Evolutionary conservation across 2,329 filamentous ascomycete species (phyloP).

Genomic region (Elsinoe necatrix): DNA sequence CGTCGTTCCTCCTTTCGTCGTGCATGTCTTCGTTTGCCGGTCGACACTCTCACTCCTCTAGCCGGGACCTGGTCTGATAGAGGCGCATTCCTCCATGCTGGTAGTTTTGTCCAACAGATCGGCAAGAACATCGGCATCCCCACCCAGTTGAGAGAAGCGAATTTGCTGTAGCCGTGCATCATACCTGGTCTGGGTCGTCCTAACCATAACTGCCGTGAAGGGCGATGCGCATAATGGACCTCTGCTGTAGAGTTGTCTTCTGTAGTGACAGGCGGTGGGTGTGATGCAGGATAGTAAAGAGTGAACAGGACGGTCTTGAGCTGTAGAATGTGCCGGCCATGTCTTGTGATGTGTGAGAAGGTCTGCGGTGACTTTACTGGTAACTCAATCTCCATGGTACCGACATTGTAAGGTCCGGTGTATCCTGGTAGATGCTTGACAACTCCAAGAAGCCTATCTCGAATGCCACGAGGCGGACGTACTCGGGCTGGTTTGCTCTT

Average conservation of each 20-base stretch:
- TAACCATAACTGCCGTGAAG: slow-evolving; percentile 53
- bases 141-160: slow-evolving; percentile 44
- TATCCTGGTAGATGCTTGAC: slow-evolving; percentile 41
- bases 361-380: slow-evolving; percentile 40
- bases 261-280: slow-evolving; percentile 27
- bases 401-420: slow-evolving; percentile 46
- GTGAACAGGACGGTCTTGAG: slow-evolving; percentile 55
- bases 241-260: slow-evolving; percentile 28
- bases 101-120: slow-evolving; percentile 58
- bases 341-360: slow-evolving; percentile 44
- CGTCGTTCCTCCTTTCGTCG: slow-evolving; percentile 22
- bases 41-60: slow-evolving; percentile 36
- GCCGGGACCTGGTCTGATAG: slow-evolving; percentile 45
- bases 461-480: slow-evolving; percentile 39
- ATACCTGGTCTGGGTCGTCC: slow-evolving; percentile 49
- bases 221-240: slow-evolving; percentile 26
- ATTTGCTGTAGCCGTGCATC: slow-evolving; percentile 55
- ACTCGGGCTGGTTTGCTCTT: slow-evolving; percentile 42
- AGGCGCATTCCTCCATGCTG: slow-evolving; percentile 53
- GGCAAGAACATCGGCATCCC: slow-evolving; percentile 47
- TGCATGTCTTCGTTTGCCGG: slow-evolving; percentile 28
- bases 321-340: slow-evolving; percentile 41
- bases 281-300: slow-evolving; percentile 53
- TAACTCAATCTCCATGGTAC: slow-evolving; percentile 49
- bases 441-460: slow-evolving; percentile 40